Conservation (phyloP, 495 filamentous ascomycete genomes). For the Halenospora varia region DNA sequence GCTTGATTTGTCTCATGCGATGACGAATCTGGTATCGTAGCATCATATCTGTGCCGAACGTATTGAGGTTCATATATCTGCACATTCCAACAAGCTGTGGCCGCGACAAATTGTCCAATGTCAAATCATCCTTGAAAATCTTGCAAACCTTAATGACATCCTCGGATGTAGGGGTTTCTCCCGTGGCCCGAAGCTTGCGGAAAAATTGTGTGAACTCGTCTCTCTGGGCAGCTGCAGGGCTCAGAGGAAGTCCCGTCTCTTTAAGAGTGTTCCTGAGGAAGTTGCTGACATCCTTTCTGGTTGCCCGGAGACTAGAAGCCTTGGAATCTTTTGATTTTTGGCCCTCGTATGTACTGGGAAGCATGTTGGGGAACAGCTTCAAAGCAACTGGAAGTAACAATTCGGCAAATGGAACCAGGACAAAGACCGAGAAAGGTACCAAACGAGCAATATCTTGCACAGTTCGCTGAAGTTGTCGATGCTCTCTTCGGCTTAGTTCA, state of each 20-base stretch:
- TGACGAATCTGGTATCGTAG: conserved; percentile 97
- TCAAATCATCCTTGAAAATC: conserved; percentile 97
- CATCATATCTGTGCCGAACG: conserved; percentile 94
- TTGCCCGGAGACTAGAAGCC: conserved; percentile 74
- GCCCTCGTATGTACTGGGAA: conserved; percentile 95
- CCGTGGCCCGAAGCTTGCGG: conserved; percentile 89
- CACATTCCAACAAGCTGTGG: conserved; percentile 97
- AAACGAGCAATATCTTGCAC: conserved; percentile 90
- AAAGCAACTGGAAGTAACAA: conserved; percentile 90
- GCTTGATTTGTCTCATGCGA: conserved; percentile 98
- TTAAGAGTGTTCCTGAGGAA: conserved; percentile 88
- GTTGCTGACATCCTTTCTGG: conserved; percentile 87
- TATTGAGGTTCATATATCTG: conserved; percentile 96
- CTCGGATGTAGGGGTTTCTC: conserved; percentile 78
- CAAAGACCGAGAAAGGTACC: conserved; percentile 93
- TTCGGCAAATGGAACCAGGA: conserved; percentile 96
- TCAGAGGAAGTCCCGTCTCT: conserved; percentile 88
- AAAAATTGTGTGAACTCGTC: conserved; percentile 98
- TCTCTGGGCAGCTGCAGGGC: conserved; percentile 76
- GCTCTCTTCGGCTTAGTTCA: conserved; percentile 90
- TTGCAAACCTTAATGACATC: conserved; percentile 99
- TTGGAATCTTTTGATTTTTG: conserved; percentile 87
- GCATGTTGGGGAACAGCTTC: conserved; percentile 91
- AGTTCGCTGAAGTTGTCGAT: conserved; percentile 87
- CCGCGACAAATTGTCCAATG: conserved; percentile 92